phyloP scores from a whole-genome alignment of 345 rosid species.

The Moricandia arvensis region DNA sequence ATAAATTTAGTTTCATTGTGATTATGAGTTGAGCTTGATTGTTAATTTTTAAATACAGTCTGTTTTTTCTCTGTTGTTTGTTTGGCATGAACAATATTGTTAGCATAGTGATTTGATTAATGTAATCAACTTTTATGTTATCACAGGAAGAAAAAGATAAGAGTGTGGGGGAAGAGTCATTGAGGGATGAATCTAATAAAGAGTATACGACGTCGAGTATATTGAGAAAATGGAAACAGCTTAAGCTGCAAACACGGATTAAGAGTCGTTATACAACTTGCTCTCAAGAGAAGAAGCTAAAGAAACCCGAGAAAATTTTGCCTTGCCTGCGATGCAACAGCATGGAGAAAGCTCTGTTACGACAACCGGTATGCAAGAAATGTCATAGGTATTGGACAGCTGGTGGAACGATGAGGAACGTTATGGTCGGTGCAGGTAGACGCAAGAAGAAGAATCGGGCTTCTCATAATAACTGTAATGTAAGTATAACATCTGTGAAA shows the following conservation, averaged over 20 bases:
- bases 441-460: no score
- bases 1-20: background rate
- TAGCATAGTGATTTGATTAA: no score
- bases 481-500: no score
- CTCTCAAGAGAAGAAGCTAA: constrained; percentile 57
- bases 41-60: background rate
- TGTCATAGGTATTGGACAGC: no score
- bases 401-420: no score
- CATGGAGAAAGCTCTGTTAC: constrained; percentile 93
- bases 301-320: constrained; percentile 79
- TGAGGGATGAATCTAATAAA: no score
- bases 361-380: constrained; percentile 95
- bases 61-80: background rate
- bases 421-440: no score
- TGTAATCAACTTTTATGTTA: no score
- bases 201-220: no score
- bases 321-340: constrained; percentile 93
- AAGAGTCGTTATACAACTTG: constrained; percentile 42
- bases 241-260: constrained; percentile 39
- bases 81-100: background rate
- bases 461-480: no score
- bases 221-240: constrained; percentile 5
- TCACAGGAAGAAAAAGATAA: no score
- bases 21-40: background rate
- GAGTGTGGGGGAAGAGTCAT: no score